These are phyloP conservation scores for Raddia guianensis DNA, from an alignment of 176 grass and related monocot species.

Conservation along the genomic window DNA sequence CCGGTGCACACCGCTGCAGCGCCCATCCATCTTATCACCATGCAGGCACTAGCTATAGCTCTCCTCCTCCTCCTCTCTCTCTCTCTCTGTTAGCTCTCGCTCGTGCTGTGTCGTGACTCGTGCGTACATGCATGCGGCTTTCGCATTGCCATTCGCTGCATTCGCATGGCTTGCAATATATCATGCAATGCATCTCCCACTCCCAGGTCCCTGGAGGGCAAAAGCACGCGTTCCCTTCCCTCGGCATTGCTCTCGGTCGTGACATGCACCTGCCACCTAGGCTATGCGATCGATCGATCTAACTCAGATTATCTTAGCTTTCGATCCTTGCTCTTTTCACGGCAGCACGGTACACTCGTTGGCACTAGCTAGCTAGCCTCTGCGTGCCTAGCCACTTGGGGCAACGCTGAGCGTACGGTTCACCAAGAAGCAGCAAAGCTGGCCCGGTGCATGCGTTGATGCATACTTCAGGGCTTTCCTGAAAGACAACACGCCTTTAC, in stretches of 20 bases:
- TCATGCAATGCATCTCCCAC: conserved; percentile 30
- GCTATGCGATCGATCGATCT: neutral
- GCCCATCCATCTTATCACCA: conserved; percentile 10
- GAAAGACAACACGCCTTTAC: conserved; percentile 10
- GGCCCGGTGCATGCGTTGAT: neutral
- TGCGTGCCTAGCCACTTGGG: neutral
- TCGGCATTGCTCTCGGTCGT: neutral
- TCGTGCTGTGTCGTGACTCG: neutral
- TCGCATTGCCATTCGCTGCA: neutral
- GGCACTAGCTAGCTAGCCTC: neutral
- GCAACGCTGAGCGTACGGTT: neutral
- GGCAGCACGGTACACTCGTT: neutral
- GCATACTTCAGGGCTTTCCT: conserved; percentile 6
- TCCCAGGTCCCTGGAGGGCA: conserved; percentile 55
- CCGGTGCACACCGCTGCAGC: neutral
- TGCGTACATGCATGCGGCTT: neutral
- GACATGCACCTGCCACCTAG: neutral
- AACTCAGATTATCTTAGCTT: neutral
- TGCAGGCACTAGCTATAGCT: too few relatives aligned
- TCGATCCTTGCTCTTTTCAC: neutral
- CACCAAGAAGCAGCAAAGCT: neutral
- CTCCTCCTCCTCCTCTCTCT: neutral
- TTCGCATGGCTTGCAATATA: neutral
- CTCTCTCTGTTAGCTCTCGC: neutral
- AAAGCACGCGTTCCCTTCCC: neutral